A percentile compares a stretch with the other conserved stretches of the same genome.
These are phyloP conservation scores for Pleurotus eryngii DNA, from an alignment of 768 basidiomycete species.

Conservation along the genomic window DNA sequence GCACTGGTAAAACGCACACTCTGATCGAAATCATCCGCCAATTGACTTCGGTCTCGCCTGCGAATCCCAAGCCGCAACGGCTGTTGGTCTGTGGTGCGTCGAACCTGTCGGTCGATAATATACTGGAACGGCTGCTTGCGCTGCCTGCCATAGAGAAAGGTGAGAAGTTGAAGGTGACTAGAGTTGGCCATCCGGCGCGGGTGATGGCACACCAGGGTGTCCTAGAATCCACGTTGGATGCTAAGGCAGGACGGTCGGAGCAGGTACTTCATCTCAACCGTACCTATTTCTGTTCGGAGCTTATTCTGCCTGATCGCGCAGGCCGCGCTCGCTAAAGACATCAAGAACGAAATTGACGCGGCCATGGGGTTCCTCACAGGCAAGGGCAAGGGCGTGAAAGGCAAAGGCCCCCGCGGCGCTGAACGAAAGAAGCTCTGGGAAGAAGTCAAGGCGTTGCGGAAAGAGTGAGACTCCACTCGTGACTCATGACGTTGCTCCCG, in stretches of 20 bases:
- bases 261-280: conserved; percentile 38
- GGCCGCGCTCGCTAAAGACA: conserved; percentile 83
- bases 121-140: conserved; percentile 78
- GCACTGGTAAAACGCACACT: conserved; percentile 96
- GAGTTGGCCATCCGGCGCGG: conserved; percentile 95
- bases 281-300: no score
- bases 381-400: conserved; percentile 68
- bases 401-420: conserved; percentile 63
- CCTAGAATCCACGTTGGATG: conserved; percentile 67
- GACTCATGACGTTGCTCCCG: not conserved
- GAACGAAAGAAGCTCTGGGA: conserved; percentile 87
- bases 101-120: conserved; percentile 94
- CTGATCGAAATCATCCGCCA: conserved; percentile 93
- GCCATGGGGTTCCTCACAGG: conserved; percentile 63
- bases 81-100: conserved; percentile 91
- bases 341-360: conserved; percentile 80
- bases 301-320: conserved; percentile 20
- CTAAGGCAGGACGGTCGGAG: conserved; percentile 66
- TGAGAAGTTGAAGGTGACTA: conserved; percentile 60
- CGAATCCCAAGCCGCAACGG: conserved; percentile 50
- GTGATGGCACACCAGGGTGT: conserved; percentile 68
- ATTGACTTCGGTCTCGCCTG: conserved; percentile 46
- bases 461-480: conserved; percentile 62
- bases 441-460: conserved; percentile 80
- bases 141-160: conserved; percentile 50